Evolutionary conservation across 202 grass and related monocot genomes (phyloP).

Genomic region (Saccharum hybrid): DNA sequence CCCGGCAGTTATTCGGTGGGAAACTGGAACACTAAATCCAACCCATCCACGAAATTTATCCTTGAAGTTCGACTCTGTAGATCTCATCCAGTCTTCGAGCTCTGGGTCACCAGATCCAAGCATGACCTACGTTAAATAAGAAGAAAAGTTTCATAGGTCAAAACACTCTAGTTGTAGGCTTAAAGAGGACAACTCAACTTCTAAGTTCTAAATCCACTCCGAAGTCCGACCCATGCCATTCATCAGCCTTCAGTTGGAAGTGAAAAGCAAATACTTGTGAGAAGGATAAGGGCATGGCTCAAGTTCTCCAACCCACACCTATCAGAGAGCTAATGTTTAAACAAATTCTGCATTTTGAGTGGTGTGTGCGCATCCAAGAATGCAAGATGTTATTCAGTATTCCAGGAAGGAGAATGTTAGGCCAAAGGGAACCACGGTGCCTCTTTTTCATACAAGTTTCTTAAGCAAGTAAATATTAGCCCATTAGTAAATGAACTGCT

Average conservation of each 20-base stretch:
- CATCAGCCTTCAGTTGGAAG: conserved; percentile 19
- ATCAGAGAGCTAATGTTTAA: background rate
- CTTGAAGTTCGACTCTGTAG: conserved; percentile 64
- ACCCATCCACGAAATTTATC: conserved; percentile 97
- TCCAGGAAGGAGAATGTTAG: background rate
- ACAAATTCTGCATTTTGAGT: background rate
- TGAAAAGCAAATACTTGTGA: background rate
- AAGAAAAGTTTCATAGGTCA: conserved; percentile 10
- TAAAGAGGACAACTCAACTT: conserved; percentile 4
- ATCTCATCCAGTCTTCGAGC: conserved; percentile 91
- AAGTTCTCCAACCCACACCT: conserved; percentile 1
- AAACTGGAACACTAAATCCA: conserved; percentile 94
- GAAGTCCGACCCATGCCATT: background rate
- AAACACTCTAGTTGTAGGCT: background rate
- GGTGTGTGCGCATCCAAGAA: background rate
- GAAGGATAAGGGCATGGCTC: conserved; percentile 4
- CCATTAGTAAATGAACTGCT: background rate
- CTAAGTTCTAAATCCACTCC: conserved; percentile 8
- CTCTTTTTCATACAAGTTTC: background rate
- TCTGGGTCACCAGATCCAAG: conserved; percentile 88
- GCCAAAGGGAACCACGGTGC: background rate
- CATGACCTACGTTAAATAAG: conserved; percentile 67
- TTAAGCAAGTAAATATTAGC: background rate
- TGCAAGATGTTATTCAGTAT: background rate
- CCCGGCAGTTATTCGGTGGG: conserved; percentile 93